phyloP scores from a whole-genome alignment of 2,329 filamentous ascomycete species.

The Beauveria sp. region DNA sequence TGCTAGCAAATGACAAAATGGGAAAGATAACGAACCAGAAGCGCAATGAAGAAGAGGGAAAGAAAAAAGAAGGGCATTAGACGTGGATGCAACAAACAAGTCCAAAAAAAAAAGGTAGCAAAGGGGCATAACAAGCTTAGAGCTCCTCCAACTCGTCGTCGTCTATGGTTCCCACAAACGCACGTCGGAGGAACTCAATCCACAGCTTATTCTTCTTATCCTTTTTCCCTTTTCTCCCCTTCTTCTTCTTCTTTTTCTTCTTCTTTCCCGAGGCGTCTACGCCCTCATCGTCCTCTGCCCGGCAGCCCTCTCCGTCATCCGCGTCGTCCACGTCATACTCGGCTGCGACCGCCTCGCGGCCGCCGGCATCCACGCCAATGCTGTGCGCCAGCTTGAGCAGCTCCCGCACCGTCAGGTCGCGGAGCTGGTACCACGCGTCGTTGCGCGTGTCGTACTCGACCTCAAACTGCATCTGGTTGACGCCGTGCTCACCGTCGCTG shows the following conservation, averaged over 20 bases:
- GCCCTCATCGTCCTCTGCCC: constrained; percentile 23
- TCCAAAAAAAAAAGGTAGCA: background rate
- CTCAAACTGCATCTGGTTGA: constrained; percentile 63
- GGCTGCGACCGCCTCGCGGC: background rate
- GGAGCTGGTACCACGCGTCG: constrained; percentile 66
- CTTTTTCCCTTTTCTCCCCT: constrained; percentile 37
- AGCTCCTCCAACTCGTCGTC: constrained; percentile 54
- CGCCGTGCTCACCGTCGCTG: constrained; percentile 37
- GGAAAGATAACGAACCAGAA: background rate
- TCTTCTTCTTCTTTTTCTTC: constrained; percentile 13
- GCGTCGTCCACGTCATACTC: background rate
- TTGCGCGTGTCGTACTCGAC: constrained; percentile 80
- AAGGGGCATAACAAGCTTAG: constrained; percentile 17
- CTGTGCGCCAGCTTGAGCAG: constrained; percentile 72
- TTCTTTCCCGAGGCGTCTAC: constrained; percentile 6
- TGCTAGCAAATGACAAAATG: background rate
- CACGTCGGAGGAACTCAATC: constrained; percentile 68
- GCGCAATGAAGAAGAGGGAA: background rate
- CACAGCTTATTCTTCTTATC: constrained; percentile 60
- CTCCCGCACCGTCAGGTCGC: constrained; percentile 78
- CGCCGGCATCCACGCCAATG: constrained; percentile 23
- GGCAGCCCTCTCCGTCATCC: background rate
- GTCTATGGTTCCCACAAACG: constrained; percentile 69
- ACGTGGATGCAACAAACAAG: background rate
- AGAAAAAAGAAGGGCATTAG: background rate